Evolutionary conservation across 1,139 yeast species (phyloP).

Genomic region (Geotrichum armillariae): DNA sequence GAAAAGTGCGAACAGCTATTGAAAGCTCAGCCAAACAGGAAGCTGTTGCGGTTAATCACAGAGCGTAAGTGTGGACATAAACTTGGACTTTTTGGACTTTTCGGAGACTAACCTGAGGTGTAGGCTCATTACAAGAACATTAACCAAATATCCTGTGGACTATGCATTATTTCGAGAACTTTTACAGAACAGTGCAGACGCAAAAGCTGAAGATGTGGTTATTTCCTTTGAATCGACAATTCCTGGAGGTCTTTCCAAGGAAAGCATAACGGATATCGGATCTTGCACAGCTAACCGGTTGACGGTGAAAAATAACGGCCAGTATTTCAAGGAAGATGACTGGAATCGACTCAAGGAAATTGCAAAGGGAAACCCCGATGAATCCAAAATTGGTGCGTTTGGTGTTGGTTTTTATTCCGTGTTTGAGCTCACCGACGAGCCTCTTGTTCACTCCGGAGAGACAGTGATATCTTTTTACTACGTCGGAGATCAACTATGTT

Average conservation of each 20-base stretch:
- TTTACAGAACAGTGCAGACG: constrained; percentile 46
- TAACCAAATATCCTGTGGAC: constrained; percentile 46
- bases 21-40: constrained; percentile 26
- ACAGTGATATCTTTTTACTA: constrained; percentile 43
- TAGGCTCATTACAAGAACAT: constrained; percentile 42
- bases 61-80: constrained; percentile 43
- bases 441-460: constrained; percentile 44
- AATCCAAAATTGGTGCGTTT: constrained; percentile 98
- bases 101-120: too few species aligned
- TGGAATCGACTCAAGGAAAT: constrained; percentile 45
- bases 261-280: constrained; percentile 31
- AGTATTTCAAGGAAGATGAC: constrained; percentile 40
- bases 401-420: constrained; percentile 99
- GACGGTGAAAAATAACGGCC: constrained; percentile 41
- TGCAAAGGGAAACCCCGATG: constrained; percentile 65
- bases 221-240: constrained; percentile 34
- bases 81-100: too few species aligned
- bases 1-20: constrained; percentile 26
- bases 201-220: constrained; percentile 40
- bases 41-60: constrained; percentile 43
- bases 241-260: constrained; percentile 20
- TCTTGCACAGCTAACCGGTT: constrained; percentile 34
- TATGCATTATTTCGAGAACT: constrained; percentile 44
- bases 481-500: constrained; percentile 43
- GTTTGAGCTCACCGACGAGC: constrained; percentile 89